Evolutionary conservation across 2,329 filamentous ascomycete species (phyloP).

Genomic region (Aspergillus spinulosporus): DNA sequence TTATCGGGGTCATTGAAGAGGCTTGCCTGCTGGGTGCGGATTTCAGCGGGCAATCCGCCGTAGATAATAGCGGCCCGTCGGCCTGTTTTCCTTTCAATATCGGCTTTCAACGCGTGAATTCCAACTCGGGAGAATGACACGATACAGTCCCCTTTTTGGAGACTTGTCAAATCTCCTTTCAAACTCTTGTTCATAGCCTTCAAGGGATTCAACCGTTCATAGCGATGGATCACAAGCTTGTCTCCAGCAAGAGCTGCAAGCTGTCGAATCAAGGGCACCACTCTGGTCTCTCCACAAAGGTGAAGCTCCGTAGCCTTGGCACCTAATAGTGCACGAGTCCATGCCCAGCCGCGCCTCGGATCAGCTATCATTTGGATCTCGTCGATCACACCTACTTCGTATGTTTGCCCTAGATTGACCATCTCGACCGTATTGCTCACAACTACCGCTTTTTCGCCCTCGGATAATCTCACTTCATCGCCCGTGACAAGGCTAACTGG

Average conservation of each 20-base stretch:
- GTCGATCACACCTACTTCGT: conserved; percentile 93
- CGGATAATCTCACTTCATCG: conserved; percentile 76
- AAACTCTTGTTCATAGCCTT: conserved; percentile 66
- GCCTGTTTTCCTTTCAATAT: conserved; percentile 74
- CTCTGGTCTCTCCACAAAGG: conserved; percentile 85
- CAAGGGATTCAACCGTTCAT: conserved; percentile 79
- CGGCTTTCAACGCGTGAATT: conserved; percentile 75
- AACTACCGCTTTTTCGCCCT: conserved; percentile 58
- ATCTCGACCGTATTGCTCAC: conserved; percentile 95
- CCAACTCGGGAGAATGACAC: conserved; percentile 81
- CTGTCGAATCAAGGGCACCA: conserved; percentile 74
- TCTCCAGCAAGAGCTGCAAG: conserved; percentile 80
- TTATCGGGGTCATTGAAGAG: conserved; percentile 95
- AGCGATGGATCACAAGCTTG: conserved; percentile 75
- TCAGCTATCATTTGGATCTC: conserved; percentile 98
- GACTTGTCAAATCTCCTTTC: conserved; percentile 60
- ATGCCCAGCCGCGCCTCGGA: conserved; percentile 79
- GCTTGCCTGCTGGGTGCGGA: conserved; percentile 82
- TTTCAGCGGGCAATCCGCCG: conserved; percentile 86
- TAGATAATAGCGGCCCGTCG: conserved; percentile 90
- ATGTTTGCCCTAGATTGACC: conserved; percentile 58
- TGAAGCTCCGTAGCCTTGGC: conserved; percentile 86
- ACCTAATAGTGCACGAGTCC: conserved; percentile 88
- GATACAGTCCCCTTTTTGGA: conserved; percentile 87
- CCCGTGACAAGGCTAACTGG: conserved; percentile 82